Evolutionary conservation across 1,139 yeast species (phyloP).

Genomic region (Yamadazyma taylorii): DNA sequence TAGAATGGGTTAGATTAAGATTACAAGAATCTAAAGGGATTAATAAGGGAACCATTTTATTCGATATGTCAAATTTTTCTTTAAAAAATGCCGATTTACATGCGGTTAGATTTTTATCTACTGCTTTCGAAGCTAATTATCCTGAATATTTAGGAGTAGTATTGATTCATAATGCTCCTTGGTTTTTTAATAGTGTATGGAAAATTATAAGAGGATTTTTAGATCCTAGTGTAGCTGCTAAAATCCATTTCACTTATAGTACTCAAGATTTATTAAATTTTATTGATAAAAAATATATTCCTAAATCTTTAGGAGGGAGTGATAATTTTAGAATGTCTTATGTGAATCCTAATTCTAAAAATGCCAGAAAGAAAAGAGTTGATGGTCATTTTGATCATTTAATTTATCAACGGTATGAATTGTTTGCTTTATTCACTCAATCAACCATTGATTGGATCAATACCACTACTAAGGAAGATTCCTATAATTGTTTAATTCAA

Average conservation of each 20-base stretch:
- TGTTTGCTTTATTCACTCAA: slow-evolving; percentile 50
- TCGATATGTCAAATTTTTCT: slow-evolving; percentile 74
- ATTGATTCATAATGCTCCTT: slow-evolving; percentile 84
- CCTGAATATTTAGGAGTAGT: slow-evolving; percentile 81
- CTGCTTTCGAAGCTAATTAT: slow-evolving; percentile 81
- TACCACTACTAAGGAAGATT: slow-evolving; percentile 43
- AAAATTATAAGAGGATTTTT: slow-evolving; percentile 80
- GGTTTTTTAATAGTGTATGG: slow-evolving; percentile 89
- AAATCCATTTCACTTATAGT: slow-evolving; percentile 67
- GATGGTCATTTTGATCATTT: slow-evolving; percentile 28
- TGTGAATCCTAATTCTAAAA: slow-evolving; percentile 46
- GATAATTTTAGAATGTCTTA: slow-evolving; percentile 56
- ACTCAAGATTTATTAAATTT: slow-evolving; percentile 59
- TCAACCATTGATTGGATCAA: slow-evolving; percentile 70
- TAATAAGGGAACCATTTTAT: slow-evolving; percentile 71
- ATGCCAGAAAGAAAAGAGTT: slow-evolving; percentile 28
- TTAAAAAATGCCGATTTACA: slow-evolving; percentile 81
- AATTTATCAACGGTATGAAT: slow-evolving; percentile 42
- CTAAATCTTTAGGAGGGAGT: slow-evolving; percentile 66
- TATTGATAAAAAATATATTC: slow-evolving; percentile 55
- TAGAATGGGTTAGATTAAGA: slow-evolving; percentile 69
- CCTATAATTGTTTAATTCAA: slow-evolving; percentile 40
- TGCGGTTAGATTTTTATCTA: slow-evolving; percentile 76
- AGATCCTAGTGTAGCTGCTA: slow-evolving; percentile 85
- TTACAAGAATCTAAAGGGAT: slow-evolving; percentile 53